Base-by-base conservation (phyloP, 2,329 filamentous ascomycete species). In the Penicillium sp. region DNA sequence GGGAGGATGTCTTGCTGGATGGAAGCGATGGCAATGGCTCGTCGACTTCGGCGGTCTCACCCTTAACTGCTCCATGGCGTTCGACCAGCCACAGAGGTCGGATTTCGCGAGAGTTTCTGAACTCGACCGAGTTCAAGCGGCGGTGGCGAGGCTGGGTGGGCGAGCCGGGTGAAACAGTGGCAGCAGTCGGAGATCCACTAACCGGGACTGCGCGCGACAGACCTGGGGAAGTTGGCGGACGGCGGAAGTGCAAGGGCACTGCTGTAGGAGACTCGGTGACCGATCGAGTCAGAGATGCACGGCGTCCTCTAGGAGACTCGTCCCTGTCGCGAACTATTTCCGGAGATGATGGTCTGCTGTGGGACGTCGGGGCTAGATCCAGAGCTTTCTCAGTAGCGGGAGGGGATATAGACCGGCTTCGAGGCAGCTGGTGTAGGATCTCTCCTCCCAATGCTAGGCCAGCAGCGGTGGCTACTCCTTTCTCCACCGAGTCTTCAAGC, bases 1-100 rank as follows among this genome's bases (percentile, higher is more conserved):
- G 66, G 4, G 78, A 81, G 5, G 75, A 76, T n/a, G 68, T 71
- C 58, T 74, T 72, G 63, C 79, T 81, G 5, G 76, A 76, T 35
- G 79, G 79, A 10, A 81, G 67, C n/a, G 76, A 76, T 30, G 79
- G 79, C 42, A 76, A 68, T 4, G 71, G 62, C 45, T 76, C 75
- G 24, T 76, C 71, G 13, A 57, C 55, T 35, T 74, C 68, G 14
- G 35, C 24, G 2, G 63, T 67, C 56, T 68, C 73, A 16, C 68
- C 64, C 61, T 79, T 78, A 16, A 57, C 64, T 9, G 66, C 56
- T 18, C 74, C 72, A 58, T 79, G 82, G 27, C 78, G 84, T 69
- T 95, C 89, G 6, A 95, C 83, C 20, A 96, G 84, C 70, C 89
- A 92, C 8, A 96, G 75, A 0, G 92, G 92, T 60, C 88, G 86